Base-by-base conservation (phyloP, 768 basidiomycete species). In the Obba rivulosa region DNA sequence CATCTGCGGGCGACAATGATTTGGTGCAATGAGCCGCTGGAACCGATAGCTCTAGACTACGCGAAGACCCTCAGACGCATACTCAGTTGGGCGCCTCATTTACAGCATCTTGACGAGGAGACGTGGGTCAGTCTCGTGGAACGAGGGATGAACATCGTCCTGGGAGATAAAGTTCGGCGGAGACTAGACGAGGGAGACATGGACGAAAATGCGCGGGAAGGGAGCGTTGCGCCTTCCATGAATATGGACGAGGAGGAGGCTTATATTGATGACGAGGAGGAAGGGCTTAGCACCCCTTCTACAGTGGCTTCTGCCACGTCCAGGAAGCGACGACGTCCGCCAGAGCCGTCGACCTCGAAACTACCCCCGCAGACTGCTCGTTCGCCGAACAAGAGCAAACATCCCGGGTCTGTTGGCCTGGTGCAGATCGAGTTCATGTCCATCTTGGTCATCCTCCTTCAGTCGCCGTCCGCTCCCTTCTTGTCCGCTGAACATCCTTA, bases 401-500 rank as follows among this genome's bases (percentile, higher is more conserved):
- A 31, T 31, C 28, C 28, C 28, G 28, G 7, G 13, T 7, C 28
- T 13, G 77, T 63, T 41, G 76, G 62, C 53, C 72, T 62, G 25
- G 84, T 85, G 58, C 85, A 87, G 60, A 75, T 83, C 43, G 90
- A 92, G 61, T 82, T 84, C 59, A 76, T 81, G 46, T 75, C 78
- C 14, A 67, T 88, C 39, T 72, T 92, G 34, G 68, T 77, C 38
- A 62, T 81, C 51, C 73, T 87, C 41, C 71, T 87, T 37, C 69
- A 73, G 43, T 78, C 82, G 25, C 69, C 79, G 1, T 70, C 71
- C 22, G 76, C 80, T 2, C 91, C 81, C 2, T 73, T 83, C 56
- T 71, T 80, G 41, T 70, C 71, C 1, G 56, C 67, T 22, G 65
- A 72, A 9, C 58, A 71, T 51, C 57, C 65, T 25, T 59, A 71